These are phyloP conservation scores for Naematelia aurantialba DNA, from an alignment of 768 basidiomycete genomes.

Conservation along the genomic window DNA sequence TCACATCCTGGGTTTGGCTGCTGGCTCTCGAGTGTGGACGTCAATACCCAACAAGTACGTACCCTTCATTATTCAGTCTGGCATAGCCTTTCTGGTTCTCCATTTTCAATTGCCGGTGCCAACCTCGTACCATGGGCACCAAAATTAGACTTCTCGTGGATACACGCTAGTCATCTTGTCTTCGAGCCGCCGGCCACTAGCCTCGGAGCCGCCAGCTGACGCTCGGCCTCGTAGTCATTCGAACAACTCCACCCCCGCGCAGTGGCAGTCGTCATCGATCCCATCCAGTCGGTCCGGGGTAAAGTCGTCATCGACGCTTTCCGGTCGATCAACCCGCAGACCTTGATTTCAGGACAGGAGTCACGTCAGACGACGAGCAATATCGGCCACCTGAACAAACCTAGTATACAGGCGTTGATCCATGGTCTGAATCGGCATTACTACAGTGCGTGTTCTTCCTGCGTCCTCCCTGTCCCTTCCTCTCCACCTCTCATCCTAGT, in stretches of 20 bases:
- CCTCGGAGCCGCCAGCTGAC: too few species aligned
- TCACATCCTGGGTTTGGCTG: slow-evolving; percentile 99
- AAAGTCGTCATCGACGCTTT: slow-evolving; percentile 99
- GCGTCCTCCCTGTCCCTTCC: not conserved
- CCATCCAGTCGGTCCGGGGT: slow-evolving; percentile 84
- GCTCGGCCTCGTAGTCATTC: slow-evolving; percentile 68
- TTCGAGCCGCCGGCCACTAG: too few species aligned
- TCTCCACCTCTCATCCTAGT: too few species aligned
- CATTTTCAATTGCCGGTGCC: too few species aligned
- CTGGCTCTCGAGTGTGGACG: slow-evolving; percentile 97
- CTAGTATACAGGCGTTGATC: slow-evolving; percentile 96
- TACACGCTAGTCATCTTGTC: too few species aligned
- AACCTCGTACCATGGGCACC: too few species aligned
- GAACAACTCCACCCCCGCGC: slow-evolving; percentile 88
- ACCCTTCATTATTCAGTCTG: not conserved
- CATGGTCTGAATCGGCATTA: slow-evolving; percentile 98
- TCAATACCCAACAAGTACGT: slow-evolving; percentile 92
- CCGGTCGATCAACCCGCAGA: slow-evolving; percentile 88
- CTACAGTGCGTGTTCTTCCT: slow-evolving; percentile 55
- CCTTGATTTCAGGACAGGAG: slow-evolving; percentile 85
- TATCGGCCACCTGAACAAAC: slow-evolving; percentile 97
- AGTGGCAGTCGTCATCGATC: slow-evolving; percentile 95
- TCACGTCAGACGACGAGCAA: slow-evolving; percentile 96
- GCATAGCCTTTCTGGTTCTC: too few species aligned
- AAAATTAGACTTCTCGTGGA: too few species aligned